Base-by-base conservation (phyloP, 2,329 filamentous ascomycete genomes). In the Ilyonectria sp. region DNA sequence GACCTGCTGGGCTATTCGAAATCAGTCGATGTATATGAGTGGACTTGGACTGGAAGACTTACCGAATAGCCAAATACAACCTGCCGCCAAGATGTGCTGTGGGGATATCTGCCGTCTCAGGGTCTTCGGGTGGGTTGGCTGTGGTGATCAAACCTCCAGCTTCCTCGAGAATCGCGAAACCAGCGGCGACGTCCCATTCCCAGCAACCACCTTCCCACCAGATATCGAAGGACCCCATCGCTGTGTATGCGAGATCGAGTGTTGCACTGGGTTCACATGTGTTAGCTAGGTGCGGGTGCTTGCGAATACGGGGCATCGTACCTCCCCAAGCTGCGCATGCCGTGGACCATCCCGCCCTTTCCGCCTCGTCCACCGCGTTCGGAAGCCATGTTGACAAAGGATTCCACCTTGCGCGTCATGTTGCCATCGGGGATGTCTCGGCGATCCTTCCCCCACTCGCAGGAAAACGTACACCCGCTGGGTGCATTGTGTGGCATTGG, bases 141-240 rank as follows among this genome's bases (percentile, higher is more conserved):
- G 90, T 92, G 0, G 92, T 94, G 21, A 94, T 85, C 4, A 94
- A 78, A 0, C 93, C 93, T 1, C 92, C 92, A 2, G 93, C 92
- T 81, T 94, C 92, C 64, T 90, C 82, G 1, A 94, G 81, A 46
- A 94, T 90, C 5, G 91, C 91, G 65, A 94, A 90, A 2, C 92
- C 92, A 13, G 92, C 93, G 2, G 92, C 92, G 4, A 94, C 92
- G 71, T 94, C 93, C 92, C 92, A 94, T 79, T 94, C 93, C 92
- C 92, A 94, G 75, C 92, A 94, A 0, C 92, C 92, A 3, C 92
- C 92, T 77, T 94, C 92, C 92, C 92, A 94, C 92, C 92, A 94
- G 11, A 94, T 93, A 79, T 94, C 92, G 71, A 94, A 91, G 0
- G 89, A 85, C 0, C 92, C 92, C 86, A 92, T 92, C 13, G 93